A percentile compares a stretch with the other conserved stretches of the same genome.
Evolutionary conservation across 2,329 filamentous ascomycete species (phyloP).

Genomic region (Aspergillus tamarii): DNA sequence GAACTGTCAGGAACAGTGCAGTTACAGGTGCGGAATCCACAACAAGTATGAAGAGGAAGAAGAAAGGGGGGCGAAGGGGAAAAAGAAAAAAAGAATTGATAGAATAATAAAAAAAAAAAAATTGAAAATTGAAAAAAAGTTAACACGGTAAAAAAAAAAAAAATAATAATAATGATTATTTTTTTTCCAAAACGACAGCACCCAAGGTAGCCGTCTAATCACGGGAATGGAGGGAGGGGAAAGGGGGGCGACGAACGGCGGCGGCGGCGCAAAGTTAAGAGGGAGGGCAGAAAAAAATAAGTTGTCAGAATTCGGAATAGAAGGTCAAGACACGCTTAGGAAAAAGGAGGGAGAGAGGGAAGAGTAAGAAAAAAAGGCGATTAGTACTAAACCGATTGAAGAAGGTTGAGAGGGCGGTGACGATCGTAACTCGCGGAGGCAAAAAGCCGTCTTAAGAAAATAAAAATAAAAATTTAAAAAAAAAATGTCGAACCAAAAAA

Average conservation of each 20-base stretch:
- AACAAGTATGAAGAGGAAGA: slow-evolving; percentile 12
- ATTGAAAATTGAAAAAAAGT: slow-evolving; percentile 12
- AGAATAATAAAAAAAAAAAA: slow-evolving; percentile 23
- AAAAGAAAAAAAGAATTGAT: slow-evolving; percentile 17
- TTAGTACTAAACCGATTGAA: slow-evolving; percentile 17
- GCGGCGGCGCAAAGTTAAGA: slow-evolving; percentile 24
- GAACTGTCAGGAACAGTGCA: slow-evolving; percentile 24
- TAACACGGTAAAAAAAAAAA: slow-evolving; percentile 11
- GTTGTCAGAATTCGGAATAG: slow-evolving; percentile 13
- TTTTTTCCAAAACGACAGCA: slow-evolving; percentile 15
- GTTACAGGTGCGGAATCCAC: slow-evolving; percentile 16
- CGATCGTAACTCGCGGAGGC: slow-evolving; percentile 30
- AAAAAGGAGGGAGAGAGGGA: slow-evolving; percentile 12
- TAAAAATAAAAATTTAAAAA: slow-evolving; percentile 11
- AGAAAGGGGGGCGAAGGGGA: slow-evolving; percentile 20
- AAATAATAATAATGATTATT: slow-evolving; percentile 5
- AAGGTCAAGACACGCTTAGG: slow-evolving; percentile 2
- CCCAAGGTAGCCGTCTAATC: slow-evolving; percentile 26
- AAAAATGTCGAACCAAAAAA: neutral
- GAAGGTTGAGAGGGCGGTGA: slow-evolving; percentile 25
- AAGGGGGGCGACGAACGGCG: slow-evolving; percentile 22
- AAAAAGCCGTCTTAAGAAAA: slow-evolving; percentile 13
- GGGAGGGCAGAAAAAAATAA: slow-evolving; percentile 11
- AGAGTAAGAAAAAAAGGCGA: slow-evolving; percentile 15
- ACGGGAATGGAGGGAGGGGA: slow-evolving; percentile 29